These are phyloP conservation scores for Cryptococcus sp. DNA, from an alignment of 1,284 basidiomycete species.

Conservation along the genomic window DNA sequence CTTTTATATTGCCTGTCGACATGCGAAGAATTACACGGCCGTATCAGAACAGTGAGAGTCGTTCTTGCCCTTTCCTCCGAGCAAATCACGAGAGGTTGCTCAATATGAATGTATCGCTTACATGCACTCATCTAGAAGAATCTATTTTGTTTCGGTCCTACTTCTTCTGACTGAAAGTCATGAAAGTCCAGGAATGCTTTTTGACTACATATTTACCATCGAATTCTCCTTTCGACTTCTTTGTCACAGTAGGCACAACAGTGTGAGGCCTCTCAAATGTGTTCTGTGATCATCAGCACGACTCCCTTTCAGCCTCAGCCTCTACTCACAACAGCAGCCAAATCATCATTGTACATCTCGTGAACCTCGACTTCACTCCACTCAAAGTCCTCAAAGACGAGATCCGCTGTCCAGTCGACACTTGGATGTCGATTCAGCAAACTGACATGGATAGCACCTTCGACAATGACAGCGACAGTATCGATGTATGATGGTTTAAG, in stretches of 20 bases:
- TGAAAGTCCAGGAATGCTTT: neutral
- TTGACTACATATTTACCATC: neutral
- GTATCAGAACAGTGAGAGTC: too few relatives aligned
- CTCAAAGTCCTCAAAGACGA: slow-evolving; percentile 2
- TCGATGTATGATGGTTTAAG: slow-evolving; percentile 35
- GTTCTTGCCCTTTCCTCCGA: too few relatives aligned
- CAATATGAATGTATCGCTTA: too few relatives aligned
- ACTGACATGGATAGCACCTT: slow-evolving; percentile 24
- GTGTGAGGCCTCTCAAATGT: slow-evolving; percentile 29
- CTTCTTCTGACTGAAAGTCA: neutral
- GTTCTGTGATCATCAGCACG: slow-evolving; percentile 25
- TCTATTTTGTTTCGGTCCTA: too few relatives aligned
- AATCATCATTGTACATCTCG: slow-evolving; percentile 38
- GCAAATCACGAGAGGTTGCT: too few relatives aligned
- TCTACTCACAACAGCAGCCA: slow-evolving; percentile 25
- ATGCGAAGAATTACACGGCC: too few relatives aligned
- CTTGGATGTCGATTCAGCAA: slow-evolving; percentile 38
- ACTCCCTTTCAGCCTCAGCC: neutral
- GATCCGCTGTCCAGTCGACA: slow-evolving; percentile 23
- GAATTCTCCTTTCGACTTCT: neutral
- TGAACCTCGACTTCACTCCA: slow-evolving; percentile 23
- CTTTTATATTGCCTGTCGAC: too few relatives aligned
- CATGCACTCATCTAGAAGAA: too few relatives aligned
- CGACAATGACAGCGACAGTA: slow-evolving; percentile 26
- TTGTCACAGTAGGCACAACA: slow-evolving; percentile 16